phyloP scores from a whole-genome alignment of 169 alveolate species.

The Babesia bigemina region DNA sequence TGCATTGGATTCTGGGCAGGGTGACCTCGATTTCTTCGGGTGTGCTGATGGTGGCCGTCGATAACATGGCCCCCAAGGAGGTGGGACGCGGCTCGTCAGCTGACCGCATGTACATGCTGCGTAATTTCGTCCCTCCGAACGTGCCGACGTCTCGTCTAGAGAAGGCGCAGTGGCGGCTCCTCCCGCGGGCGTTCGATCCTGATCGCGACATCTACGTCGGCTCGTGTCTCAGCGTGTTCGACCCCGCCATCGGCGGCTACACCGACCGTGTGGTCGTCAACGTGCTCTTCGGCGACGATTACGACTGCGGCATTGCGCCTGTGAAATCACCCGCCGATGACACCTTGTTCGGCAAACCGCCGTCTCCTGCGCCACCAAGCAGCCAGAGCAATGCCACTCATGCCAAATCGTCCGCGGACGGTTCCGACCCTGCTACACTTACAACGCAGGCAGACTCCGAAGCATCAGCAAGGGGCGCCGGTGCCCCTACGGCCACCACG shows the following conservation, averaged over 20 bases:
- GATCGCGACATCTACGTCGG: slow-evolving; percentile 58
- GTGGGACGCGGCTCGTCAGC: neutral
- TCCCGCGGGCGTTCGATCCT: slow-evolving; percentile 49
- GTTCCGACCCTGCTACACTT: too few species aligned
- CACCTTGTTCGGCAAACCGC: slow-evolving; percentile 13
- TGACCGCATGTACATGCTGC: slow-evolving; percentile 62
- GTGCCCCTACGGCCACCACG: neutral
- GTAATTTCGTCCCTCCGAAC: slow-evolving; percentile 67
- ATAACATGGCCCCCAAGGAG: neutral
- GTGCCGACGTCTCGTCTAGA: slow-evolving; percentile 53
- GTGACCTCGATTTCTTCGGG: slow-evolving; percentile 50
- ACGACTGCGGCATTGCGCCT: slow-evolving; percentile 39
- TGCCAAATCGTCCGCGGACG: too few species aligned
- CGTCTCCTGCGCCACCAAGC: neutral
- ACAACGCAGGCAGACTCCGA: neutral
- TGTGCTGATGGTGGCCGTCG: slow-evolving; percentile 35
- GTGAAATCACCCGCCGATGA: slow-evolving; percentile 63
- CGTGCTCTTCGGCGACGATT: slow-evolving; percentile 20
- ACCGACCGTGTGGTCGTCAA: slow-evolving; percentile 45
- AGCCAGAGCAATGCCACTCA: too few species aligned
- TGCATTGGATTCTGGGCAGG: slow-evolving; percentile 53
- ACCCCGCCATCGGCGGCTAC: slow-evolving; percentile 30
- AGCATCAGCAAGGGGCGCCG: neutral
- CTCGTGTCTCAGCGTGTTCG: slow-evolving; percentile 50
- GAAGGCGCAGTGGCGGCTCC: slow-evolving; percentile 62